Evolutionary conservation across 2,329 filamentous ascomycete genomes (phyloP), one percentile per base, ranked within the genome.

Genomic region (Cyanodermella asteris): DNA sequence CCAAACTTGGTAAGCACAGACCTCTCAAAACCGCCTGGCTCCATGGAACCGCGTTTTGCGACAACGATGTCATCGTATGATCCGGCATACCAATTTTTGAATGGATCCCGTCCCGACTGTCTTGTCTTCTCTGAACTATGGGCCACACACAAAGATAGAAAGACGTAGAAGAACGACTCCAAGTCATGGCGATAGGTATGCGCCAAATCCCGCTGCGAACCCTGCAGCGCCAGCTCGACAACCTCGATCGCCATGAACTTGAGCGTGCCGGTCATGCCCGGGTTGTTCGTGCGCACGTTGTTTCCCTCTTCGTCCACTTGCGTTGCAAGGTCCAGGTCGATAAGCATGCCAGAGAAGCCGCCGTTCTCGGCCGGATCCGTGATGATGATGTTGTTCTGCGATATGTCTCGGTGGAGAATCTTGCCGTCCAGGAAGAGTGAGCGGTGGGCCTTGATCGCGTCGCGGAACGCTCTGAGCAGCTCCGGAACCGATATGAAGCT

Each of bases 361-460:
- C 10, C 19, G 16, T 18, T 16, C 14, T 28, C 18, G 5, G 25
- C 16, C 18, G 15, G 23, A 18, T 28, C 14, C 16, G 19, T 31
- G 10, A 28, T 28, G 23, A 31, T 31, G 18, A 31, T 31, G 12
- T 31, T 31, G 14, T 31, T 31, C 26, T 31, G 22, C 11, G 21
- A 31, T 18, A 31, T 31, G 12, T 31, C 29, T 10, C 23, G 15
- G 18, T 31, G 22, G 14, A 31, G 26, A 12, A 31, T 31, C 7
- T 31, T 31, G 19, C 26, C 23, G 6, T 25, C 24, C 12, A 19
- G 34, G 13, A 48, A 43, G 0, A 55, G 34, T 10, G 41, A 47
- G n/a, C 29, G 36, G 26, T 53, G 42, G 10, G 37, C 47, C n/a
- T 33, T 44, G 25, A 53, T 41, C 9, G 40, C 40, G 27, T 53